Evolutionary conservation across 2,329 filamentous ascomycete species (phyloP), one percentile per base, ranked within the genome.

Genomic region (Cercospora sp.): DNA sequence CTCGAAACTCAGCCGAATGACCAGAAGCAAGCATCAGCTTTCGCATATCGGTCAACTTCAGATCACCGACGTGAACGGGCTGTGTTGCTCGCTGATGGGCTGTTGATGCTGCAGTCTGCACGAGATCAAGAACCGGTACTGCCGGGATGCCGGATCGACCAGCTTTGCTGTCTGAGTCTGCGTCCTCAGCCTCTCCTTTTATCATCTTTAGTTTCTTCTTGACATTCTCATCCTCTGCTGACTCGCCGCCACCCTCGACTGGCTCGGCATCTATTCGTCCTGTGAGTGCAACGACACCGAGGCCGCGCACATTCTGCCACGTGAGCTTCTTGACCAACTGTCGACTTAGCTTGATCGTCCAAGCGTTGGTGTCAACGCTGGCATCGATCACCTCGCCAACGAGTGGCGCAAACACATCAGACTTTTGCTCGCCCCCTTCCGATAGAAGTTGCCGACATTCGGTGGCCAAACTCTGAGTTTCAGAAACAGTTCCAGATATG

Each of bases 361-460:
- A 99, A 3, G 95, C 94, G 78, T 98, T 97, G 5, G 94, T 98
- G 78, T 99, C 95, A 51, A 98, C 94, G 76, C 94, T 97, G 12
- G 94, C 95, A 79, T 99, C 90, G 51, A 99, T 86, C 13, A 85
- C 83, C 36, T 86, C 83, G 26, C 93, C 93, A n/a, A 92, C 83
- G 9, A 82, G 80, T 1, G 95, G 95, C 0, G 92, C 93, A 77
- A 94, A 94, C 5, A 99, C 92, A 71, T 74, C 72, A 16, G 73
- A 58, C n/a, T 62, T 61, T n/a, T 67, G 71, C 3, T 60, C 66
- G 33, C 63, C 73, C n/a, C 69, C 71, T 31, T 65, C 73, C 36
- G 80, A 78, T 5, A 89, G 80, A 0, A 93, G 83, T 73, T 89
- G 89, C 68, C 90, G 88, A 79, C 93, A 97, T 79, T 97, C 93